Evolutionary conservation across 73 alveolate genomes (phyloP), one percentile per base, ranked within the genome.

Genomic region (Uronychia binucleata): DNA sequence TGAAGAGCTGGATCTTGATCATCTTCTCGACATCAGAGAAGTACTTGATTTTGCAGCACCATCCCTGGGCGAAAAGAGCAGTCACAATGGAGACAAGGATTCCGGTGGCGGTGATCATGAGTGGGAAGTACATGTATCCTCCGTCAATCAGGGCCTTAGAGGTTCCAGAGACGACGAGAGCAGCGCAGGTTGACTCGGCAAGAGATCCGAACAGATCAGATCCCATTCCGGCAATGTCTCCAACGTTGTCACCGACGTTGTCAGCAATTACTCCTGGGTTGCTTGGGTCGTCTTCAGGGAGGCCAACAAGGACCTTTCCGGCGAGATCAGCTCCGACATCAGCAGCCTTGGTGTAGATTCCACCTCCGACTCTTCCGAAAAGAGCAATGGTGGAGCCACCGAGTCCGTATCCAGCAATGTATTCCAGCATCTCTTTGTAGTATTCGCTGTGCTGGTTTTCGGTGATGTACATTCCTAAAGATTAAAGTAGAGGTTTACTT

Each of bases 281-380:
- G 74, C 88, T 87, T 74, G 98, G 98, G 88, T 90, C 93, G 83
- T 97, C 99, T 92, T 92, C 99, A 29, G 85, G 93, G 80, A 96
- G 93, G 76, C 94, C 98, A 34, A 90, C 91, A 60, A 86, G 97
- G 31, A 94, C 97, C 86, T 96, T 96, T 34, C 99, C 99, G 57
- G 94, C 97, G 34, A 96, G 94, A 86, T 96, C 99, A 31, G 99
- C 96, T 28, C 99, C 99, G 14, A 96, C 99, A 83, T 95, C 99
- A 77, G 98, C 98, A 67, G 99, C 99, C 93, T 96, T 97, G 80
- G 99, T 97, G 93, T 95, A 97, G 88, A 97, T 97, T 32, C 99
- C 99, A 33, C 99, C 99, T 30, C 99, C 99, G 74, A 97, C 99
- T 82, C 99, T 97, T 84, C 98, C 99, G 88, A 97, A 97, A 74